Percentiles rank a stretch among this genome's conserved stretches.
phyloP scores from a whole-genome alignment of 345 rosid species.

The Pelargonium nanum region DNA sequence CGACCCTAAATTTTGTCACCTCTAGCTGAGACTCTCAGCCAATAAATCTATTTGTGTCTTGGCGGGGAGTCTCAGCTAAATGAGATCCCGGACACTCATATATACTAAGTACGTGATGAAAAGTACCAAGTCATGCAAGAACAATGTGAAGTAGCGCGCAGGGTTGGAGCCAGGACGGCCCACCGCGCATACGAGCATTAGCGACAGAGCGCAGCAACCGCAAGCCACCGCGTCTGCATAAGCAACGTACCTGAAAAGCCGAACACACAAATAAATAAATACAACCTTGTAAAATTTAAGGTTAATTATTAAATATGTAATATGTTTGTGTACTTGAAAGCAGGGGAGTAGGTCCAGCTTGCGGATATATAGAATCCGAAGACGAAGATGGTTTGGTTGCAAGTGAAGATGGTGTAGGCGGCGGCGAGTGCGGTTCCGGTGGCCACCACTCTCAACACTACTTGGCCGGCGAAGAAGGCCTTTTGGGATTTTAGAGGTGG shows the following conservation, averaged over 20 bases:
- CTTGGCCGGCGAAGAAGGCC: neutral
- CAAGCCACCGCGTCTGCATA: conserved; percentile 20
- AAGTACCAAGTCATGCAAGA: conserved; percentile 53
- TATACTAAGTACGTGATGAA: no score
- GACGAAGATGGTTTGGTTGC: neutral
- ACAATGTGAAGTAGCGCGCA: conserved; percentile 21
- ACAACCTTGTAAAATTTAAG: no score
- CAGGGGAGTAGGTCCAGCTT: neutral
- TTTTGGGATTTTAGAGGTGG: neutral
- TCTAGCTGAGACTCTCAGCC: no score
- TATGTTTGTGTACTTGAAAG: neutral
- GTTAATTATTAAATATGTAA: no score
- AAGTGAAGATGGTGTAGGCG: neutral
- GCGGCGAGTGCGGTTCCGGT: neutral
- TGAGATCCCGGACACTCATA: no score
- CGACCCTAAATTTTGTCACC: no score
- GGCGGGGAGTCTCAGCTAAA: no score
- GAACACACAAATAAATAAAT: no score
- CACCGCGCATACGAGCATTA: conserved; percentile 13
- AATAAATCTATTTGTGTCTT: no score
- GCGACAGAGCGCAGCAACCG: conserved; percentile 25
- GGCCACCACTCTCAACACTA: neutral
- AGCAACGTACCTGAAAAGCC: conserved; percentile 41
- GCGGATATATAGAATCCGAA: neutral
- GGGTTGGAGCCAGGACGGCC: conserved; percentile 20